Conservation (phyloP, 306 rosid species). For the Cucurbita argyrosperma region DNA sequence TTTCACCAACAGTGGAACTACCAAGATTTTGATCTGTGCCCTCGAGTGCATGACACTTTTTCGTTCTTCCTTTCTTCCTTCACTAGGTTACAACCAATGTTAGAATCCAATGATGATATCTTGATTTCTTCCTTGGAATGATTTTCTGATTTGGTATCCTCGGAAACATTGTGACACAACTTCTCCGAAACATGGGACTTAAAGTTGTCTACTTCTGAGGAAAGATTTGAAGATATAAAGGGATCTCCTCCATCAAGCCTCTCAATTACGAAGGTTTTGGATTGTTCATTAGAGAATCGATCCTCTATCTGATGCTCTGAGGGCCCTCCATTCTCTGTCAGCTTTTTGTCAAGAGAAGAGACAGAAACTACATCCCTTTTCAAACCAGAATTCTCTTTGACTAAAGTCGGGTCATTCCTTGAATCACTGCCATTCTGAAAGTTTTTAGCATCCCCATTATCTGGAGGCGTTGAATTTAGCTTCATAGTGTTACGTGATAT, state of each 20-base stretch:
- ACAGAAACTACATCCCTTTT: not conserved
- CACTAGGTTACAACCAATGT: conserved; percentile 7
- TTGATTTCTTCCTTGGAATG: conserved; percentile 21
- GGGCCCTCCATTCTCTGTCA: not conserved
- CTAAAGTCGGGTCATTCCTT: not conserved
- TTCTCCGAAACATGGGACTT: conserved; percentile 11
- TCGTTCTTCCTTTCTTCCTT: conserved; percentile 11
- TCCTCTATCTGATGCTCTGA: not conserved
- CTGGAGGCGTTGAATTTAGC: conserved; percentile 10
- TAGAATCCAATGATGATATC: conserved; percentile 29
- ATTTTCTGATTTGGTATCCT: conserved; percentile 16
- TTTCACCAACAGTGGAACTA: conserved; percentile 8
- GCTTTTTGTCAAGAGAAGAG: not conserved
- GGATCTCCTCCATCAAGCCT: conserved; percentile 3
- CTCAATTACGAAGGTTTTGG: conserved; percentile 5
- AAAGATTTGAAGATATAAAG: conserved; percentile 8
- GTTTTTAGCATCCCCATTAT: not conserved
- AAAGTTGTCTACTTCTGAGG: conserved; percentile 3
- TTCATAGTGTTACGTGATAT: conserved; percentile 11
- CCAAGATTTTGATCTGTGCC: conserved; percentile 7
- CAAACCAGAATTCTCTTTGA: conserved; percentile 7
- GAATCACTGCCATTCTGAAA: not conserved
- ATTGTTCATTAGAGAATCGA: not conserved
- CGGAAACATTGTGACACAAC: not conserved
- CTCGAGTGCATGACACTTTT: conserved; percentile 8